Evolutionary conservation across 441 rosid species (phyloP).

Genomic region (Cnidoscolus chayamansa): DNA sequence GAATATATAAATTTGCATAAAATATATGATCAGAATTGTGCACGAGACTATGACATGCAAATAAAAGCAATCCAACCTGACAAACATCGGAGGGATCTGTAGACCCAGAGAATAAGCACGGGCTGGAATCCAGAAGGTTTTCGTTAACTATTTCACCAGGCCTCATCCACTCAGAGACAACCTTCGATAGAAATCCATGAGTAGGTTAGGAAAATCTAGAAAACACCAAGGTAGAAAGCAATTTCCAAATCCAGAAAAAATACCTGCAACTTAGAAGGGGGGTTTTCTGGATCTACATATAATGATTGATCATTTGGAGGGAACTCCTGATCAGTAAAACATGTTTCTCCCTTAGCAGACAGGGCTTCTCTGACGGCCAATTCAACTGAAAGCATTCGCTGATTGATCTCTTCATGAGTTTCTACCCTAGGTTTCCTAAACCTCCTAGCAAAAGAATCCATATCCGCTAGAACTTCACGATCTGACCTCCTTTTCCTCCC

Average conservation of each 20-base stretch:
- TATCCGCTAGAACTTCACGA: slow-evolving; percentile 71
- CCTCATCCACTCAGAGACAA: slow-evolving; percentile 98
- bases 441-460: slow-evolving; percentile 92
- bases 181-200: slow-evolving; percentile 43
- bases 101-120: slow-evolving; percentile 91
- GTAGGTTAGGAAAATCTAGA: slow-evolving; percentile 27
- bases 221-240: slow-evolving; percentile 11
- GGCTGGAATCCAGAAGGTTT: slow-evolving; percentile 50
- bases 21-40: slow-evolving; percentile 19
- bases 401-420: slow-evolving; percentile 93
- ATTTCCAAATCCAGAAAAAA: slow-evolving; percentile 24
- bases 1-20: slow-evolving; percentile 11
- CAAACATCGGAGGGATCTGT: slow-evolving; percentile 99
- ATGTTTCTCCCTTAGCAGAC: slow-evolving; percentile 75
- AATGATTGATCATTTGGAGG: slow-evolving; percentile 95
- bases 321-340: slow-evolving; percentile 97
- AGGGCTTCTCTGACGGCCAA: slow-evolving; percentile 98
- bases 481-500: slow-evolving; percentile 94
- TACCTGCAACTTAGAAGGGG: slow-evolving; percentile 92
- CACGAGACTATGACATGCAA: too few relatives aligned
- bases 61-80: slow-evolving; percentile 57
- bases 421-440: slow-evolving; percentile 95
- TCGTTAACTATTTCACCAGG: slow-evolving; percentile 83
- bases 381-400: slow-evolving; percentile 96
- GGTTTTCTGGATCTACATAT: slow-evolving; percentile 76